These are phyloP conservation scores for Tetradesmus obliquus DNA, from an alignment of 139 green algal species.

Conservation along the genomic window DNA sequence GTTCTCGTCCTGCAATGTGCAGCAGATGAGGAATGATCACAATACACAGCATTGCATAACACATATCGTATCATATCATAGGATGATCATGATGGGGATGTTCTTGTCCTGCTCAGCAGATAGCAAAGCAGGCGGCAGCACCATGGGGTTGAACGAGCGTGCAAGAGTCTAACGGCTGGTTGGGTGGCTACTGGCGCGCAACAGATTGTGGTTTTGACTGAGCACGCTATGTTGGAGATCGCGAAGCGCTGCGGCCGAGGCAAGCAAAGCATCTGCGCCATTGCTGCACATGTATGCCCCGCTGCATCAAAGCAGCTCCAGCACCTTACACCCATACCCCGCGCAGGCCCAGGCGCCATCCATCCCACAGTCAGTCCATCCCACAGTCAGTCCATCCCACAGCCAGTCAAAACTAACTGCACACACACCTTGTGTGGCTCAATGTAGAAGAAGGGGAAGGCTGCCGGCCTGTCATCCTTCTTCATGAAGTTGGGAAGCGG, in stretches of 20 bases:
- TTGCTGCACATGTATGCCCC: too few relatives aligned
- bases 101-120: constrained; percentile 46
- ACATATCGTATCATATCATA: background rate
- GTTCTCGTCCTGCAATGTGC: constrained; percentile 33
- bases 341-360: background rate
- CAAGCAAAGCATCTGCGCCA: too few relatives aligned
- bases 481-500: constrained; percentile 96
- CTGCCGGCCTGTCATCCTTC: constrained; percentile 64
- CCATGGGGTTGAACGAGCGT: too few relatives aligned
- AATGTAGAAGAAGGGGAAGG: constrained; percentile 99
- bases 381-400: background rate
- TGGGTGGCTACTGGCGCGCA: too few relatives aligned
- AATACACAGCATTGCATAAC: background rate
- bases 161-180: too few relatives aligned
- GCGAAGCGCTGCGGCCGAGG: too few relatives aligned
- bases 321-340: background rate
- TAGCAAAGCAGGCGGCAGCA: too few relatives aligned
- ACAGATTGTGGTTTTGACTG: too few relatives aligned
- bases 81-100: background rate
- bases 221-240: too few relatives aligned
- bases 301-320: background rate
- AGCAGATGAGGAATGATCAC: background rate
- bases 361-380: background rate
- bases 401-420: background rate
- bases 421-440: constrained; percentile 62